Conservation (phyloP, 257 asterid genomes). For the Lavandula angustifolia region DNA sequence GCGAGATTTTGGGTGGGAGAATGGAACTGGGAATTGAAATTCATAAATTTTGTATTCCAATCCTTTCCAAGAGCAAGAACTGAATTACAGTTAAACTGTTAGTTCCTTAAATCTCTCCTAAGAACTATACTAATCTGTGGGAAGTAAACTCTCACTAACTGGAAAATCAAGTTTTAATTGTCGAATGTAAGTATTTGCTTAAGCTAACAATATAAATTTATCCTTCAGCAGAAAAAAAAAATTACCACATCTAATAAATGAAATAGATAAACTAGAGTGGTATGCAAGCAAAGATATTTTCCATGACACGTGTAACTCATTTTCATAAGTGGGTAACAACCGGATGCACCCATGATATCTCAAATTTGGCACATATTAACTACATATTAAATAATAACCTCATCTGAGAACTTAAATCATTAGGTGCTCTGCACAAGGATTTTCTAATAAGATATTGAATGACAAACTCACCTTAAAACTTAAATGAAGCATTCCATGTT, state of each 20-base stretch:
- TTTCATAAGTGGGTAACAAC: neutral
- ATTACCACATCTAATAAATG: neutral
- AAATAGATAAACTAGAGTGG: neutral
- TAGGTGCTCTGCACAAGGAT: neutral
- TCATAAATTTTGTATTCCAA: neutral
- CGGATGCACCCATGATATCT: neutral
- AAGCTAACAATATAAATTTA: neutral
- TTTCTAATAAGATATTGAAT: neutral
- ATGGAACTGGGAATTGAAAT: neutral
- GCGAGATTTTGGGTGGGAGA: neutral
- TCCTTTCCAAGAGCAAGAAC: neutral
- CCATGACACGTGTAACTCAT: neutral
- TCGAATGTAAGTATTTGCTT: no score
- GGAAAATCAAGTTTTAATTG: neutral
- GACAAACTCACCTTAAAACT: neutral
- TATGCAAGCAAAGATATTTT: neutral
- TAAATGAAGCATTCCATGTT: neutral
- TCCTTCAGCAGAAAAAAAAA: neutral
- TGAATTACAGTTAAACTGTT: neutral
- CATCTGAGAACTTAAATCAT: slow-evolving; percentile 1
- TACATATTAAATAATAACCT: neutral
- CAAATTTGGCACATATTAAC: neutral
- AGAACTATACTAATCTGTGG: neutral
- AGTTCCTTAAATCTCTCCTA: slow-evolving; percentile 3
- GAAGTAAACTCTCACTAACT: neutral